Conservation (phyloP, 768 basidiomycete genomes). For the Holtermanniella nyarrowii region DNA sequence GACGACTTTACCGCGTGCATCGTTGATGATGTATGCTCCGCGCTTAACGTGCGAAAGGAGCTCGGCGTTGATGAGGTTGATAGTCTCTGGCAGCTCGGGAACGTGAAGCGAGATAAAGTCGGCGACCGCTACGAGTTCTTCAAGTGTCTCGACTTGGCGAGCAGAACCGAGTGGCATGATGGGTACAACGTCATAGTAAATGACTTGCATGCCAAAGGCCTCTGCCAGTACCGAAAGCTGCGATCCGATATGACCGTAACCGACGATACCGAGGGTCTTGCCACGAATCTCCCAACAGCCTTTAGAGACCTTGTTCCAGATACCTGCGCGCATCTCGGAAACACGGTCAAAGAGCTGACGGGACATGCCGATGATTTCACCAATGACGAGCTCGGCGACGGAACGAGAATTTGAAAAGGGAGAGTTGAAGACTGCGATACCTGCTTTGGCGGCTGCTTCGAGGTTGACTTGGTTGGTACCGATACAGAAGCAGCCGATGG, state of each 20-base stretch:
- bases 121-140: slow-evolving; percentile 60
- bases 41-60: slow-evolving; percentile 86
- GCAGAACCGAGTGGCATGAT: slow-evolving; percentile 96
- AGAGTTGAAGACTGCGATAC: slow-evolving; percentile 97
- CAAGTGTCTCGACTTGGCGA: slow-evolving; percentile 71
- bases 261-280: slow-evolving; percentile 94
- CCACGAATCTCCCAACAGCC: slow-evolving; percentile 96
- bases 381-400: slow-evolving; percentile 93
- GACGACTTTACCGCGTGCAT: slow-evolving; percentile 88
- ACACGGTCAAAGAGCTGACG: slow-evolving; percentile 85
- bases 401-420: slow-evolving; percentile 93
- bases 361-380: slow-evolving; percentile 85
- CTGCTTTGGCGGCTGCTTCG: slow-evolving; percentile 64
- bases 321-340: slow-evolving; percentile 72
- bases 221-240: slow-evolving; percentile 96
- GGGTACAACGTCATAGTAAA: slow-evolving; percentile 90
- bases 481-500: slow-evolving; percentile 98
- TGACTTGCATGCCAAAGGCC: slow-evolving; percentile 86
- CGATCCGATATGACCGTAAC: slow-evolving; percentile 96
- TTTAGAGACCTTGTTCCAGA: slow-evolving; percentile 99
- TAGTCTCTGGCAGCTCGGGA: slow-evolving; percentile 91
- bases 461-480: slow-evolving; percentile 98
- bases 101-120: slow-evolving; percentile 96
- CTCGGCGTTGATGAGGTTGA: slow-evolving; percentile 71
- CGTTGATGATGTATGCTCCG: slow-evolving; percentile 93